Conservation (phyloP, 2,329 filamentous ascomycete genomes). For the Lasiodiplodia hormozganensis region DNA sequence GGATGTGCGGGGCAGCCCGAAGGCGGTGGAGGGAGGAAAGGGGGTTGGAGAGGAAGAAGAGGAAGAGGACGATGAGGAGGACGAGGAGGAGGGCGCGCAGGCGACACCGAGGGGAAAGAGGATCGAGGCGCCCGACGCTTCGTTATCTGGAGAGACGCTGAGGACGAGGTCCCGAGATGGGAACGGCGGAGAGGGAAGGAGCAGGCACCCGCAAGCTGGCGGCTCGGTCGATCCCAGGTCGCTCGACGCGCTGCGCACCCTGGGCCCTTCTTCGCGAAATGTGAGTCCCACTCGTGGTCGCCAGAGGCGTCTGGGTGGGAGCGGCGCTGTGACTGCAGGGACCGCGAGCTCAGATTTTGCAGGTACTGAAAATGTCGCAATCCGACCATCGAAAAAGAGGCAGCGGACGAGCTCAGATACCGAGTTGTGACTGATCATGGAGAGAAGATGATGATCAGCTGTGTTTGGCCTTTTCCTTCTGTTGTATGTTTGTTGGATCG, state of each 20-base stretch:
- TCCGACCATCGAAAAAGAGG: background rate
- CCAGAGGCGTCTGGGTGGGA: slow-evolving; percentile 9
- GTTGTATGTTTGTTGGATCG: background rate
- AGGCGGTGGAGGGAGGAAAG: background rate
- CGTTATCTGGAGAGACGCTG: slow-evolving; percentile 14
- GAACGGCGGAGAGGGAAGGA: background rate
- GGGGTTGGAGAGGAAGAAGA: background rate
- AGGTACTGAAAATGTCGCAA: slow-evolving; percentile 1
- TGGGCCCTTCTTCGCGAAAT: slow-evolving; percentile 12
- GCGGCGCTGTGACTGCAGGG: background rate
- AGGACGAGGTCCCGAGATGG: background rate
- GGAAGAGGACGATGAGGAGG: background rate
- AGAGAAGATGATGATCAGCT: background rate
- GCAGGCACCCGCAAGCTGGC: background rate
- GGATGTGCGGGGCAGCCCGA: background rate
- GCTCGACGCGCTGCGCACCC: slow-evolving; percentile 20
- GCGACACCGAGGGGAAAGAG: background rate
- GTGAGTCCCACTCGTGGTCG: slow-evolving; percentile 10
- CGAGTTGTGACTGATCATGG: background rate
- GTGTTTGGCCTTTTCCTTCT: background rate
- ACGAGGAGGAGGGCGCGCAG: background rate
- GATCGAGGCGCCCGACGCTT: background rate
- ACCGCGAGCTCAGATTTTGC: background rate
- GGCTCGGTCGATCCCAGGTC: slow-evolving; percentile 15
- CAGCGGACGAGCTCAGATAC: slow-evolving; percentile 2